These are phyloP conservation scores for Cyphellophora europaea DNA, from an alignment of 2,329 filamentous ascomycete species.

Conservation along the genomic window DNA sequence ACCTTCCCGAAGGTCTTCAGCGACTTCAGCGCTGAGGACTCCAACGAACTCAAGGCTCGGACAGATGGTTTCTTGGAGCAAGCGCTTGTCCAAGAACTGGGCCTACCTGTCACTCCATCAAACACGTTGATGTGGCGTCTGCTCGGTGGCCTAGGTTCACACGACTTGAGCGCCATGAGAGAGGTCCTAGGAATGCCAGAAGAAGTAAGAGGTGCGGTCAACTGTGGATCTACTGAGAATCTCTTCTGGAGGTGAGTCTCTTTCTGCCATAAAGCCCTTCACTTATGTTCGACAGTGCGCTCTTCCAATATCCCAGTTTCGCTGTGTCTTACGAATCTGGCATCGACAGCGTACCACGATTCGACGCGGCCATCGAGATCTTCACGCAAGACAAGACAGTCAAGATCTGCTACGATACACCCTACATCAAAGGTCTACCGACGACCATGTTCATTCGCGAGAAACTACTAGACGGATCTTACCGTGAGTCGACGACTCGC, in stretches of 20 bases:
- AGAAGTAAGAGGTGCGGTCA: too few species aligned
- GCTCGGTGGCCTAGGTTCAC: conserved; percentile 39
- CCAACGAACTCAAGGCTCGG: conserved; percentile 16
- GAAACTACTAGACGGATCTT: conserved; percentile 28
- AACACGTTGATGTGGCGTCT: conserved; percentile 25
- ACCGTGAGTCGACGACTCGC: conserved; percentile 30
- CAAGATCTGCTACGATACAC: conserved; percentile 45
- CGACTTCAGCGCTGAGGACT: conserved; percentile 28
- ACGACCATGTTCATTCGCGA: conserved; percentile 41
- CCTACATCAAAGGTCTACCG: conserved; percentile 50
- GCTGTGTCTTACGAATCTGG: conserved; percentile 49
- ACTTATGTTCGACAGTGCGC: conserved; percentile 27
- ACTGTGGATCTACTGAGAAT: conserved; percentile 29
- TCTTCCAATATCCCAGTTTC: conserved; percentile 31
- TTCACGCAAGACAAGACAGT: conserved; percentile 46
- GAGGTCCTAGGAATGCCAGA: conserved; percentile 43
- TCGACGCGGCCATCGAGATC: conserved; percentile 71
- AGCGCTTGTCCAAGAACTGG: conserved; percentile 25
- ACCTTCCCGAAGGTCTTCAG: conserved; percentile 21
- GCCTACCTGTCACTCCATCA: conserved; percentile 20
- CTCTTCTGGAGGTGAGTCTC: conserved; percentile 23
- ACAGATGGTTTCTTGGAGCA: conserved; percentile 22
- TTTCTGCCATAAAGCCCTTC: conserved; percentile 20
- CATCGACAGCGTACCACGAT: conserved; percentile 51
- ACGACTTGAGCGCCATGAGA: conserved; percentile 46